A percentile compares a stretch with the other conserved stretches of the same genome.
Evolutionary conservation across 2,329 filamentous ascomycete species (phyloP).

Genomic region (Albophoma yamanashiensis): DNA sequence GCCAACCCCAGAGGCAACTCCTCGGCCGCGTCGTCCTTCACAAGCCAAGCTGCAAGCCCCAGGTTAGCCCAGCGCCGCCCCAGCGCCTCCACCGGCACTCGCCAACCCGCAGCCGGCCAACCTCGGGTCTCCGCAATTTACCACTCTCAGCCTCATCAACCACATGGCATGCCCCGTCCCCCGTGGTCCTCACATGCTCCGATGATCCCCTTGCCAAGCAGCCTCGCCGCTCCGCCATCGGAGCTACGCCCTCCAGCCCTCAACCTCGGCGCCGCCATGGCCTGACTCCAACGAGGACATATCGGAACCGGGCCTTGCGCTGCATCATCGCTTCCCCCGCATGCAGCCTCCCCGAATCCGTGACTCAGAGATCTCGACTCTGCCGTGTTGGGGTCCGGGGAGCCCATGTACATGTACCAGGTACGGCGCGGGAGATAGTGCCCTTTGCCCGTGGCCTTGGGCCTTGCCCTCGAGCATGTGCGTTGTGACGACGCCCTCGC

Average conservation of each 20-base stretch:
- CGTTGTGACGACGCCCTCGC: neutral
- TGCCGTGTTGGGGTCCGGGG: neutral
- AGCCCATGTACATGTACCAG: neutral
- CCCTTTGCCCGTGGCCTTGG: neutral
- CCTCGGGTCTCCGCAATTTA: slow-evolving; percentile 1
- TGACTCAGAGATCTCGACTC: neutral
- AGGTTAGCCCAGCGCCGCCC: neutral
- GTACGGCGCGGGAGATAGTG: neutral
- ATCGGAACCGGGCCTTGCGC: neutral
- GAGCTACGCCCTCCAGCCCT: neutral
- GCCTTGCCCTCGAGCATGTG: neutral
- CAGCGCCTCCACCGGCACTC: neutral
- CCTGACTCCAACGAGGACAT: neutral
- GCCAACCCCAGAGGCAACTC: neutral
- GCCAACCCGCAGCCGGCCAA: neutral
- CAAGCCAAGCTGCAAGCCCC: neutral
- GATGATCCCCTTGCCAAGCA: neutral
- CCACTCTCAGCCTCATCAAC: neutral
- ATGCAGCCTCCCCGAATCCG: neutral
- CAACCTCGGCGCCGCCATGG: neutral
- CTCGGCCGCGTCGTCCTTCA: neutral
- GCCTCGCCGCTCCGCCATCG: neutral
- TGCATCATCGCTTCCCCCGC: neutral
- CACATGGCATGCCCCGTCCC: neutral
- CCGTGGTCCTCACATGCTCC: neutral